Base-by-base conservation (phyloP, 768 basidiomycete genomes). In the Galerina marginata region DNA sequence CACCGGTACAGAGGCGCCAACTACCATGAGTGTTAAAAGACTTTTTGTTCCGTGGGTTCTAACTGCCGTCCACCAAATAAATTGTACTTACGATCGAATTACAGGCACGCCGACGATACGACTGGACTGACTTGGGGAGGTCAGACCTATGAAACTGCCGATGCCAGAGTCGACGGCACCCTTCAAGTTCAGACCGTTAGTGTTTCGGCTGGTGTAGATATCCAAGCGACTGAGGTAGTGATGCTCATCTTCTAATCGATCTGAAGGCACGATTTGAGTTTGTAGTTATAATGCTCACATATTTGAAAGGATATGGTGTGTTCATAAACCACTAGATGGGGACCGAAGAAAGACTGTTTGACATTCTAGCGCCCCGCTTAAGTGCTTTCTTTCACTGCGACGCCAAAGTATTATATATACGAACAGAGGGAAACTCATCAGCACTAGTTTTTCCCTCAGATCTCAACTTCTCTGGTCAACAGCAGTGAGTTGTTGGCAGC, bases 81-180 rank as follows among this genome's bases (percentile, higher is more conserved):
- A 52, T 42, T 33, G 44, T 48, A 40, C 20, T 37, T 25, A 43
- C 16, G 43, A 16, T 6, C 16, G 23, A 20, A 33, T 12, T 6
- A 42, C 26, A 85, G 82, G 12, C 75, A 81, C 58, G 81, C 85
- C 2, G 79, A 84, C 58, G 84, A 83, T 63, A 76, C 71, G 3
- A 75, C 77, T 15, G 82, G 81, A 10, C 52, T 88, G 53, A 83
- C 75, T 0, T 86, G 85, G 84, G 86, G 81, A 46, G 86, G 85
- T 2, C 83, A 83, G 65, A 82, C 80, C 0, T 86, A 85, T 56
- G 86, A 87, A 65, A 86, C 85, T 0, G 55, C 61, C 37, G 69
- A 83, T 50, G 84, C 74, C 0, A 75, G 70, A 39, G 74, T 81
- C 11, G 69, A 69, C 26, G 84, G 85, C 3, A 60, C 42, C 25